Base-by-base conservation (phyloP, 2,329 filamentous ascomycete species). In the Ilyonectria sp. region DNA sequence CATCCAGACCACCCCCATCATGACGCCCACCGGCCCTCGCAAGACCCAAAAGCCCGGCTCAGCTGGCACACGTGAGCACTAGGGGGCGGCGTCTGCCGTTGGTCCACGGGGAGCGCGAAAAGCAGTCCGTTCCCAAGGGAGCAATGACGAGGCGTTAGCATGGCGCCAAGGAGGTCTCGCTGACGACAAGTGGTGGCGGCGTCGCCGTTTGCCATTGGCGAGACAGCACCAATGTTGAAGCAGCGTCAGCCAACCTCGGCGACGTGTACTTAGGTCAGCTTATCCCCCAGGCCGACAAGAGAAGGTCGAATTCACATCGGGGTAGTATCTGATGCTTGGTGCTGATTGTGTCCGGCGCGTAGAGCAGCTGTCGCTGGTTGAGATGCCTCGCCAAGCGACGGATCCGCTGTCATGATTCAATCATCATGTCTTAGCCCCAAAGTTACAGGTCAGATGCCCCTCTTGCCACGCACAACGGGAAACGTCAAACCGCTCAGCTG, bases 151-250 rank as follows among this genome's bases (percentile, higher is more conserved):
- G 62, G 52, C 29, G 44, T 62, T 60, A 65, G 58, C 53, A 60
- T 57, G 59, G 47, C 54, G 65, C 62, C 56, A 69, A 54, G 54
- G 31, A 63, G 65, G 65, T 47, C 69, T 44, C 46, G 46, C 71
- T 74, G 71, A 73, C 70, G 67, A 72, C 71, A 72, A 43, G 63
- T 43, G 68, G 65, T 65, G 56, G 29, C 50, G 44, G 59, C 47
- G 49, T 43, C 50, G 67, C 54, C 60, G 52, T 26, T 26, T 72
- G 37, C 53, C 29, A 57, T 63, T 68, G 62, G 37, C 58, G 60
- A 59, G 37, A 3, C 17, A 46, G 23, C 43, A 21, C 43, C 17
- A 40, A 9, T n/a, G 23, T 60, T 21, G 21, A 55, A 31, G 43
- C 37, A 44, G 53, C 26, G 31, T 58, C 60, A 43, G 46, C 43